These are phyloP conservation scores for Gastrolobium bilobum DNA, from an alignment of 306 rosid genomes.

Conservation along the genomic window DNA sequence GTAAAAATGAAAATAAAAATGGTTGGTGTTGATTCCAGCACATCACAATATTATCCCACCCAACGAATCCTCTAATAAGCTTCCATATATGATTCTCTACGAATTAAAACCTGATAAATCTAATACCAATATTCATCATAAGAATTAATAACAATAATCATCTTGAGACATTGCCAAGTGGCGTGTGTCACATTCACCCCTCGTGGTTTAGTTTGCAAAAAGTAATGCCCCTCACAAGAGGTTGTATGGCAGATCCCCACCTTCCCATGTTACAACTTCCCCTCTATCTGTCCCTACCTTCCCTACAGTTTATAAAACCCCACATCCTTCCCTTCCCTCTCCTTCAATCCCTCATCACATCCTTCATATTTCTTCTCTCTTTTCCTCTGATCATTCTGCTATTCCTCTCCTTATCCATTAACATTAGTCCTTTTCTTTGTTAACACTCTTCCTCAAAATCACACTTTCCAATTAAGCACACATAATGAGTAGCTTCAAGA, in stretches of 20 bases:
- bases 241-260: constrained; percentile 82
- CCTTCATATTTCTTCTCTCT: constrained; percentile 34
- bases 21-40: constrained; percentile 41
- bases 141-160: constrained; percentile 34
- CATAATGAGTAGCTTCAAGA: constrained; percentile 62
- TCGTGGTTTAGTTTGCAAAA: constrained; percentile 67
- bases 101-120: constrained; percentile 11
- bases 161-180: constrained; percentile 58
- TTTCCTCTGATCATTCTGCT: constrained; percentile 21
- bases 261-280: constrained; percentile 79
- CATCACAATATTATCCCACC: constrained; percentile 58
- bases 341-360: constrained; percentile 53
- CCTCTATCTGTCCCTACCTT: constrained; percentile 59
- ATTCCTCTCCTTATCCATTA: constrained; percentile 31
- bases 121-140: constrained; percentile 14
- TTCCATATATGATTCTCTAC: constrained; percentile 61
- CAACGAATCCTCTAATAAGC: constrained; percentile 57
- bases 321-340: constrained; percentile 54
- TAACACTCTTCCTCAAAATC: neutral
- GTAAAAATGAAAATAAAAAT: constrained; percentile 38
- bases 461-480: neutral
- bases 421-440: constrained; percentile 19
- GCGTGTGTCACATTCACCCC: constrained; percentile 57
- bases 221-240: constrained; percentile 64
- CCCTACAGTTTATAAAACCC: constrained; percentile 61